These are phyloP conservation scores for Pyrrhoderma noxium DNA, from an alignment of 1,284 basidiomycete genomes.

Conservation along the genomic window DNA sequence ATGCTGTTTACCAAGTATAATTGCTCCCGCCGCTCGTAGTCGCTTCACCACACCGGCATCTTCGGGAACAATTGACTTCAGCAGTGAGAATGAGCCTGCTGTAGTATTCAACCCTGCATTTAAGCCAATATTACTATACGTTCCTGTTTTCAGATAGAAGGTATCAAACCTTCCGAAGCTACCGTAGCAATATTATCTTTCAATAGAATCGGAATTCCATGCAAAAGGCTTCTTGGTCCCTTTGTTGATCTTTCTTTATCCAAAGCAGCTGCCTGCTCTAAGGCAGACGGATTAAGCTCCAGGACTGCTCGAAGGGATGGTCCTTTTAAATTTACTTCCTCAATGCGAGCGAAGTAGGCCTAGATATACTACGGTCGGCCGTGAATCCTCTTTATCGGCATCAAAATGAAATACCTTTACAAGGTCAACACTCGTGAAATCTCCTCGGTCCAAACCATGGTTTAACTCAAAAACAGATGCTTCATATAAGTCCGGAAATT, in stretches of 20 bases:
- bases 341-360: constrained; percentile 65
- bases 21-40: constrained; percentile 37
- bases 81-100: constrained; percentile 36
- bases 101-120: constrained; percentile 55
- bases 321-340: constrained; percentile 63
- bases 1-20: constrained; percentile 31
- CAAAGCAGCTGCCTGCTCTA: constrained; percentile 43
- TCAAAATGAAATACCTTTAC: constrained; percentile 43
- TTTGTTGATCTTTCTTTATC: constrained; percentile 44
- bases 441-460: constrained; percentile 40
- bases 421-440: constrained; percentile 58
- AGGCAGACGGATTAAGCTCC: constrained; percentile 54
- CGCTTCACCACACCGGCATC: constrained; percentile 34
- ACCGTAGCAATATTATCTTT: constrained; percentile 55
- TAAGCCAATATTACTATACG: too few species aligned
- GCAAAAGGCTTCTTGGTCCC: constrained; percentile 47
- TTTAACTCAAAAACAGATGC: constrained; percentile 53
- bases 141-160: too few species aligned
- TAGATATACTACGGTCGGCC: constrained; percentile 21
- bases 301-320: constrained; percentile 54
- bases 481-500: constrained; percentile 54
- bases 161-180: constrained; percentile 39
- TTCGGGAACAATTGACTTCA: constrained; percentile 34
- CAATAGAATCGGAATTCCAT: constrained; percentile 64
- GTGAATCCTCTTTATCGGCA: too few species aligned